phyloP scores from a whole-genome alignment of 2,329 filamentous ascomycete species.

The Xylaria sp. region DNA sequence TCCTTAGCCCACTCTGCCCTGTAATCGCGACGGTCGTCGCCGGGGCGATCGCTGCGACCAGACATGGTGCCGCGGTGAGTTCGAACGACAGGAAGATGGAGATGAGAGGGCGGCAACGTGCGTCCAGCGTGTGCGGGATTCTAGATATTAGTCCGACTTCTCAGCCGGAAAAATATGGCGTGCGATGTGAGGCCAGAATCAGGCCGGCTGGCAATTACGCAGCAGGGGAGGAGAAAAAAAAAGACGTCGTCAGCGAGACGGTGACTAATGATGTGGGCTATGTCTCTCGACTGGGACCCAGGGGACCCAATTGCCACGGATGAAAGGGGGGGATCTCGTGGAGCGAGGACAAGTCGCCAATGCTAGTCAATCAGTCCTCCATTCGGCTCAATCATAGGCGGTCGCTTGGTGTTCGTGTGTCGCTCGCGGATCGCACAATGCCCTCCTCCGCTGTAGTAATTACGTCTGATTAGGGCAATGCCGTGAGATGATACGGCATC shows the following conservation, averaged over 20 bases:
- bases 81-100: neutral
- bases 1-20: conserved; percentile 79
- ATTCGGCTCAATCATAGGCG: conserved; percentile 23
- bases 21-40: conserved; percentile 45
- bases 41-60: conserved; percentile 25
- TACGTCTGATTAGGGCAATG: conserved; percentile 16
- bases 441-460: conserved; percentile 9
- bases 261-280: conserved; percentile 20
- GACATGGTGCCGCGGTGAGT: conserved; percentile 29
- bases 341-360: conserved; percentile 16
- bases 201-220: conserved; percentile 20
- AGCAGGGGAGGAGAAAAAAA: too few species aligned
- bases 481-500: conserved; percentile 8
- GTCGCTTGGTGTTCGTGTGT: conserved; percentile 30
- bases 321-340: conserved; percentile 15
- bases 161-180: neutral
- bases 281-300: conserved; percentile 18
- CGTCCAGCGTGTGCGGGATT: conserved; percentile 2
- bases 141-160: neutral
- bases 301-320: conserved; percentile 26
- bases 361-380: conserved; percentile 30
- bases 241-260: conserved; percentile 22
- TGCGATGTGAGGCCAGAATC: conserved; percentile 8
- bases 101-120: conserved; percentile 1
- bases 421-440: conserved; percentile 17